phyloP scores from a whole-genome alignment of 176 grass and related monocot genomes.

The Juncus effusus region DNA sequence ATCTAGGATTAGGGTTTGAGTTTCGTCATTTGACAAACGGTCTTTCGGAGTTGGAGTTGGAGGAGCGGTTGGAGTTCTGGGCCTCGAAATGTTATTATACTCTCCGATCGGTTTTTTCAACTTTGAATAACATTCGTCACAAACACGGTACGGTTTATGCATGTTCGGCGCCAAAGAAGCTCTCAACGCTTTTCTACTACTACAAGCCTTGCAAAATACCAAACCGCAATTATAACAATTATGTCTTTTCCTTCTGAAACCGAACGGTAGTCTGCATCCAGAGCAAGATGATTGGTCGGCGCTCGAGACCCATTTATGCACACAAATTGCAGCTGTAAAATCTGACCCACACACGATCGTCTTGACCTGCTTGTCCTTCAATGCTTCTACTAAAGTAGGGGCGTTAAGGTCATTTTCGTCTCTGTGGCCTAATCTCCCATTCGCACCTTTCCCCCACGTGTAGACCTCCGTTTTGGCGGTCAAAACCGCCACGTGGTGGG shows the following conservation, averaged over 20 bases:
- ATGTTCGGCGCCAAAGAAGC: slow-evolving; percentile 68
- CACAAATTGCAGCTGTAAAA: slow-evolving; percentile 56
- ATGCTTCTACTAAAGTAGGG: slow-evolving; percentile 55
- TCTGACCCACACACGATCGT: slow-evolving; percentile 52
- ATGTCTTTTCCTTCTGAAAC: slow-evolving; percentile 69
- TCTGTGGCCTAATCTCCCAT: slow-evolving; percentile 60
- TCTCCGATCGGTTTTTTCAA: slow-evolving; percentile 29
- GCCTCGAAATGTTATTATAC: slow-evolving; percentile 16
- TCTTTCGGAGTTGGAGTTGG: slow-evolving; percentile 8
- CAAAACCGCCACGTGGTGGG: slow-evolving; percentile 67
- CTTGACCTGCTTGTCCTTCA: slow-evolving; percentile 80
- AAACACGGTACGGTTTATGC: slow-evolving; percentile 61
- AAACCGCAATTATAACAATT: slow-evolving; percentile 83
- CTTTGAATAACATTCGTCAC: slow-evolving; percentile 60
- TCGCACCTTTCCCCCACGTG: slow-evolving; percentile 73
- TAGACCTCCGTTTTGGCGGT: slow-evolving; percentile 66
- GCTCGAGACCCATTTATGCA: slow-evolving; percentile 49
- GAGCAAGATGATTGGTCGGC: slow-evolving; percentile 61
- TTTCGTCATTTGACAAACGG: slow-evolving; percentile 36
- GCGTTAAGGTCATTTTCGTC: slow-evolving; percentile 43
- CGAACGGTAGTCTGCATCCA: slow-evolving; percentile 53
- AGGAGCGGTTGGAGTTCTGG: slow-evolving; percentile 7
- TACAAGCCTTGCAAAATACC: slow-evolving; percentile 67
- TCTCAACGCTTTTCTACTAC: slow-evolving; percentile 47
- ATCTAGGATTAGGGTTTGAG: slow-evolving; percentile 32